Percentiles rank a stretch among this genome's conserved stretches.
Evolutionary conservation across 371 early-diverging fungal species (phyloP).

Genomic region (Funneliformis caledonium): DNA sequence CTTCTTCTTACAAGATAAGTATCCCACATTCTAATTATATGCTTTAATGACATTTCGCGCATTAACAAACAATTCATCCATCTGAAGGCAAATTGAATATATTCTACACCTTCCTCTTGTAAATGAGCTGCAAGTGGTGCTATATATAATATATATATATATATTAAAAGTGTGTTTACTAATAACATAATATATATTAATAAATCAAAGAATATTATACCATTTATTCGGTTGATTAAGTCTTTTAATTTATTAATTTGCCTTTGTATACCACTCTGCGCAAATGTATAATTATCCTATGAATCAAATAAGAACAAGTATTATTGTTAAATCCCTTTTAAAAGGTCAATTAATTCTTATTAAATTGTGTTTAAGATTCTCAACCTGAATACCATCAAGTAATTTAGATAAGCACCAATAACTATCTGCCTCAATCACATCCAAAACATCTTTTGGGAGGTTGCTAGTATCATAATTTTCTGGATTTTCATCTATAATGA

Average conservation of each 20-base stretch:
- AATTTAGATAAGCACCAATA: constrained; percentile 97
- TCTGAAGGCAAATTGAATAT: constrained; percentile 98
- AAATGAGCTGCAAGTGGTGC: constrained; percentile 83
- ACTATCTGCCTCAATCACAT: constrained; percentile 88
- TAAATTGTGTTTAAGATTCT: background rate
- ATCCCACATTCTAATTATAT: constrained; percentile 97
- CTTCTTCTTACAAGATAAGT: constrained; percentile 77
- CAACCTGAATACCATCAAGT: constrained; percentile 90
- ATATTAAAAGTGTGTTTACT: background rate
- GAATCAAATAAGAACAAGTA: background rate
- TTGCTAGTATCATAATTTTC: constrained; percentile 68
- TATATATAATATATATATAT: constrained; percentile 41
- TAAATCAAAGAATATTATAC: constrained; percentile 47
- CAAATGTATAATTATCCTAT: constrained; percentile 94
- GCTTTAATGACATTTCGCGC: constrained; percentile 88
- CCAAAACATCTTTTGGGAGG: constrained; percentile 63
- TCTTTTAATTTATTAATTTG: constrained; percentile 88
- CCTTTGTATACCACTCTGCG: constrained; percentile 95
- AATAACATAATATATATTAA: constrained; percentile 7
- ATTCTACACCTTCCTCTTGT: constrained; percentile 87
- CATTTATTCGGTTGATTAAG: constrained; percentile 89
- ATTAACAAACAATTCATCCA: constrained; percentile 99
- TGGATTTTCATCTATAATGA: constrained; percentile 63
- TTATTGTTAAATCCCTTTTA: background rate
- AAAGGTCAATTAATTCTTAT: background rate